phyloP scores from a whole-genome alignment of 768 basidiomycete species.

The Hypsizygus marmoreus region DNA sequence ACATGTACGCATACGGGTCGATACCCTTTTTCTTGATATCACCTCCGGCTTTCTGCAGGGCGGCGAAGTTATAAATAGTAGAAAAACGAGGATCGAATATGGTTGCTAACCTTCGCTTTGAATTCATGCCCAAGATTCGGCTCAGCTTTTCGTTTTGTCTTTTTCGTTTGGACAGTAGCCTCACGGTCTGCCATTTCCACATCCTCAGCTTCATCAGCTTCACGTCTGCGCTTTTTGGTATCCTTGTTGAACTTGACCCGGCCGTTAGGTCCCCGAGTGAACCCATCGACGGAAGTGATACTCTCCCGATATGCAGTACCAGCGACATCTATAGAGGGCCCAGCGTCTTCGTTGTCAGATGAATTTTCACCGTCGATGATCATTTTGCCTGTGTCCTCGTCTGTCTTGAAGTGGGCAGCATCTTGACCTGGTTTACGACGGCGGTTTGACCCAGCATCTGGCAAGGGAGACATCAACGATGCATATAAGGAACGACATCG shows the following conservation, averaged over 20 bases:
- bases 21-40: conserved; percentile 86
- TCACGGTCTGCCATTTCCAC: conserved; percentile 80
- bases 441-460: conserved; percentile 49
- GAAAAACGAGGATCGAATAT: conserved; percentile 2
- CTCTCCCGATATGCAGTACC: conserved; percentile 85
- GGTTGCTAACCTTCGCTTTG: conserved; percentile 82
- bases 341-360: conserved; percentile 43
- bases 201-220: conserved; percentile 63
- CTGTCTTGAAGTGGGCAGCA: conserved; percentile 82
- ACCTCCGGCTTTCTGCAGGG: conserved; percentile 83
- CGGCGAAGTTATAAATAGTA: conserved; percentile 13
- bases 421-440: conserved; percentile 85
- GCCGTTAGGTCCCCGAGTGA: conserved; percentile 81
- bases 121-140: conserved; percentile 80
- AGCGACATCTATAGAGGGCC: conserved; percentile 51
- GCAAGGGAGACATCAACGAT: conserved; percentile 1
- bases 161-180: conserved; percentile 44
- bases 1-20: conserved; percentile 92
- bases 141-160: conserved; percentile 55
- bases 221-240: conserved; percentile 88
- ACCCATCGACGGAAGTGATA: conserved; percentile 85
- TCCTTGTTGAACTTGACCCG: conserved; percentile 95
- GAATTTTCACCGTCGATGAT: conserved; percentile 65
- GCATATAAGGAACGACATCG: not conserved
- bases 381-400: conserved; percentile 81